phyloP scores from a whole-genome alignment of 495 filamentous ascomycete species.

The Penicillium lagena region DNA sequence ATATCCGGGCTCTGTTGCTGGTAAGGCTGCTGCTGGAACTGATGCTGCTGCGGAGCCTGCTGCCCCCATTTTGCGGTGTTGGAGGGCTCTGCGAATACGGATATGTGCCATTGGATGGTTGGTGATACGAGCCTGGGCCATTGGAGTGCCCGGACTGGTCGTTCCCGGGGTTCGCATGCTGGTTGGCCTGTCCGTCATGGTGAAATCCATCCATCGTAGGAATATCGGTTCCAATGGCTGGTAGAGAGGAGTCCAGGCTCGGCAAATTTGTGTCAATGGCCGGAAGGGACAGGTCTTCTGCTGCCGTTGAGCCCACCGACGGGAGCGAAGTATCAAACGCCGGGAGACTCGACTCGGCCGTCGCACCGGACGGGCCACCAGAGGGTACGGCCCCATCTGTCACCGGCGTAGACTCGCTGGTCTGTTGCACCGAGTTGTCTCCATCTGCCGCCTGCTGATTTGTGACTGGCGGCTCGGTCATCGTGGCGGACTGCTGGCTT shows the following conservation, averaged over 20 bases:
- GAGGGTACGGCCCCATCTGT: slow-evolving; percentile 15
- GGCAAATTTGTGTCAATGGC: slow-evolving; percentile 34
- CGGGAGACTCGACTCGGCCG: slow-evolving; percentile 21
- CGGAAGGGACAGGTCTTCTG: slow-evolving; percentile 26
- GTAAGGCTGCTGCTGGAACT: slow-evolving; percentile 24
- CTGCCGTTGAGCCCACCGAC: slow-evolving; percentile 17
- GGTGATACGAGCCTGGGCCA: slow-evolving; percentile 17
- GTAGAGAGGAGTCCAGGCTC: slow-evolving; percentile 27
- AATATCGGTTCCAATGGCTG: slow-evolving; percentile 28
- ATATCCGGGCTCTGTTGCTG: slow-evolving; percentile 21
- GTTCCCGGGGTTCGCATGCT: no score
- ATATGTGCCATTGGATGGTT: slow-evolving; percentile 26
- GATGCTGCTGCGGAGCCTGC: slow-evolving; percentile 17
- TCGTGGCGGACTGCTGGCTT: no score
- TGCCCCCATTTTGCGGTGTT: slow-evolving; percentile 17
- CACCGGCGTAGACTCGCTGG: slow-evolving; percentile 4
- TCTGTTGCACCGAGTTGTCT: slow-evolving; percentile 1
- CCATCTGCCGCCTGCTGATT: neutral
- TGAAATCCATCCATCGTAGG: slow-evolving; percentile 19
- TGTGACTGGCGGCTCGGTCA: neutral
- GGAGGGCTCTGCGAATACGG: slow-evolving; percentile 18
- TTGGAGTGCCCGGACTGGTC: slow-evolving; percentile 14
- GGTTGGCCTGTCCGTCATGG: no score
- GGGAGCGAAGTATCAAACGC: slow-evolving; percentile 31
- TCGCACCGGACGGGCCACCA: slow-evolving; percentile 11